Evolutionary conservation across 2,329 filamentous ascomycete genomes (phyloP).

Genomic region (Fusarium sp.): DNA sequence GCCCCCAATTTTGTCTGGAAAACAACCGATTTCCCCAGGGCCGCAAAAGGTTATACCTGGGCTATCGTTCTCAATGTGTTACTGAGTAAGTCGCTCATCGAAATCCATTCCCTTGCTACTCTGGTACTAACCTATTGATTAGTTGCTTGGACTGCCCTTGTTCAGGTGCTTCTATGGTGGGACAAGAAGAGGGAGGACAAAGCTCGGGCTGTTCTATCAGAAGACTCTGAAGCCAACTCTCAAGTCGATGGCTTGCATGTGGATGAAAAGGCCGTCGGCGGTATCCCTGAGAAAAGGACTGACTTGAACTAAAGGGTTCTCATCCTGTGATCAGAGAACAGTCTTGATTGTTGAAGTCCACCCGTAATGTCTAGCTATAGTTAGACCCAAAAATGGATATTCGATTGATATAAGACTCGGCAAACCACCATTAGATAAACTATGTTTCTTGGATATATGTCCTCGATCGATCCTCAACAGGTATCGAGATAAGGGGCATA

Average conservation of each 20-base stretch:
- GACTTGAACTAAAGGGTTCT: background rate
- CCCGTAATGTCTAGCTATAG: too few species aligned
- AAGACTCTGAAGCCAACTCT: background rate
- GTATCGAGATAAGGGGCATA: too few species aligned
- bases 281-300: background rate
- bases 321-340: background rate
- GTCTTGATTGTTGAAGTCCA: too few species aligned
- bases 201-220: background rate
- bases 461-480: too few species aligned
- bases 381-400: too few species aligned
- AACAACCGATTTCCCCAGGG: conserved; percentile 2
- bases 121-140: background rate
- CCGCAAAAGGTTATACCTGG: conserved; percentile 5
- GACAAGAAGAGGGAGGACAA: conserved; percentile 1
- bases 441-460: too few species aligned
- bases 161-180: background rate
- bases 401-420: too few species aligned
- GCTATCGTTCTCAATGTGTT: conserved; percentile 2
- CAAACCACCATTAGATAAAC: too few species aligned
- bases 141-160: conserved; percentile 6
- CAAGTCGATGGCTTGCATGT: background rate
- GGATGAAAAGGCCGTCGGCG: fast-evolving
- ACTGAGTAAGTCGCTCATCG: background rate
- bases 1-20: conserved; percentile 20
- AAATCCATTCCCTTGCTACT: fast-evolving